These are phyloP conservation scores for Leccinum disarticulatum DNA, from an alignment of 768 basidiomycete genomes.

Conservation along the genomic window DNA sequence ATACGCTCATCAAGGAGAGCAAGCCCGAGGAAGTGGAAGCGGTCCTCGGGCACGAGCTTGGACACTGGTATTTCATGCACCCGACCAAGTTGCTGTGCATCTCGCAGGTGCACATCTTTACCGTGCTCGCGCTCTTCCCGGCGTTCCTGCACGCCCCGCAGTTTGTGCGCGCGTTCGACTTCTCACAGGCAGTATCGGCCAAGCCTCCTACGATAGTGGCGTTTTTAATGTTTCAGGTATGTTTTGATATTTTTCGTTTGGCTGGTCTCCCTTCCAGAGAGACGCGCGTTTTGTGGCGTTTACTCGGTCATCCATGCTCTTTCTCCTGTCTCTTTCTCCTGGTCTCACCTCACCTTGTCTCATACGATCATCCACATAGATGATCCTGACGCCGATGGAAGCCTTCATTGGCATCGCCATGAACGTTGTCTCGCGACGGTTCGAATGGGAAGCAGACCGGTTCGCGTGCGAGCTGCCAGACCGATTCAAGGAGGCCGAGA, in stretches of 20 bases:
- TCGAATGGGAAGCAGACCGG: slow-evolving; percentile 91
- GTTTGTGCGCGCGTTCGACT: slow-evolving; percentile 79
- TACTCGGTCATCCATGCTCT: not conserved
- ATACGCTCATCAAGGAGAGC: slow-evolving; percentile 92
- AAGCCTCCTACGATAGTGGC: slow-evolving; percentile 80
- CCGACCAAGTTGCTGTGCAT: slow-evolving; percentile 85
- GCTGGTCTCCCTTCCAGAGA: not conserved
- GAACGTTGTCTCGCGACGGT: slow-evolving; percentile 81
- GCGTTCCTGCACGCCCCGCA: slow-evolving; percentile 83
- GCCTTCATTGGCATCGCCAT: slow-evolving; percentile 68
- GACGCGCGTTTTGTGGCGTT: not conserved
- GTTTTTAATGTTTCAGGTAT: slow-evolving; percentile 79
- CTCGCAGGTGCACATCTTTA: slow-evolving; percentile 85
- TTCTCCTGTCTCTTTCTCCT: not conserved
- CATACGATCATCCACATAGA: slow-evolving; percentile 36
- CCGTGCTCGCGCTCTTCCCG: slow-evolving; percentile 85
- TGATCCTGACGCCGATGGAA: slow-evolving; percentile 81
- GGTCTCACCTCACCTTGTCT: not conserved
- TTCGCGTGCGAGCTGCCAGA: slow-evolving; percentile 78
- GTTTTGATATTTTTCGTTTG: not conserved
- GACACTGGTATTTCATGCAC: slow-evolving; percentile 94
- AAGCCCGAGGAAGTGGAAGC: slow-evolving; percentile 93
- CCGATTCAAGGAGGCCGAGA: slow-evolving; percentile 43
- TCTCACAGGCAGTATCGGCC: slow-evolving; percentile 60
- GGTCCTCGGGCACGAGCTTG: slow-evolving; percentile 95